Evolutionary conservation across 2,329 filamentous ascomycete species (phyloP).

Genomic region (Aspergillus piperis): DNA sequence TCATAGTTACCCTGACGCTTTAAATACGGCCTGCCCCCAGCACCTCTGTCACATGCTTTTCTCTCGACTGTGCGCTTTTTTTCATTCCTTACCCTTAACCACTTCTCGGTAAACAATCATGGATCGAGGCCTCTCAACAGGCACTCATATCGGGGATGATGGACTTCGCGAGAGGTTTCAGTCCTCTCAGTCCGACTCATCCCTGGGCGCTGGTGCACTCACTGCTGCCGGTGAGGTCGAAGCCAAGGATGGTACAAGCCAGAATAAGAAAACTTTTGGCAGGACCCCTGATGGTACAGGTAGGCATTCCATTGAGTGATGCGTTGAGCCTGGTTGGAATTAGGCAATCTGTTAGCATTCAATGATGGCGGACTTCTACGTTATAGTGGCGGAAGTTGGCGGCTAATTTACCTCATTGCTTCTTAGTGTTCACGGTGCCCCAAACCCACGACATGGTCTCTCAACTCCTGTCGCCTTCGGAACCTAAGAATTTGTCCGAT

Average conservation of each 20-base stretch:
- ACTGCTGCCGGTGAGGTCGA: constrained; percentile 38
- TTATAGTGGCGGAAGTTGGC: neutral
- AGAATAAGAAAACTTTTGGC: constrained; percentile 78
- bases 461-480: constrained; percentile 87
- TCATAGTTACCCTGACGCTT: constrained; percentile 14
- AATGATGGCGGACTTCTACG: neutral
- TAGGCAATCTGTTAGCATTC: neutral
- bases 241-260: constrained; percentile 51
- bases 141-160: constrained; percentile 36
- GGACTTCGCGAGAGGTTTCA: constrained; percentile 53
- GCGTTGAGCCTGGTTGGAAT: constrained; percentile 4
- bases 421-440: constrained; percentile 88
- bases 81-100: constrained; percentile 25
- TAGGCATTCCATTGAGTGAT: constrained; percentile 52
- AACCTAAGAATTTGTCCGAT: constrained; percentile 94
- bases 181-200: constrained; percentile 42
- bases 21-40: constrained; percentile 14
- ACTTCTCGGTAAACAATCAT: constrained; percentile 27
- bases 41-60: constrained; percentile 24
- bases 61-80: constrained; percentile 7
- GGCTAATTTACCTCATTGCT: constrained; percentile 9
- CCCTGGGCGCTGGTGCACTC: constrained; percentile 50
- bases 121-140: constrained; percentile 43
- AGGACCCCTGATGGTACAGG: constrained; percentile 87
- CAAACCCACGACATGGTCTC: constrained; percentile 99